A percentile compares a stretch with the other conserved stretches of the same genome.
Conservation (phyloP, 257 asterid genomes). For the Jacaranda mimosifolia region DNA sequence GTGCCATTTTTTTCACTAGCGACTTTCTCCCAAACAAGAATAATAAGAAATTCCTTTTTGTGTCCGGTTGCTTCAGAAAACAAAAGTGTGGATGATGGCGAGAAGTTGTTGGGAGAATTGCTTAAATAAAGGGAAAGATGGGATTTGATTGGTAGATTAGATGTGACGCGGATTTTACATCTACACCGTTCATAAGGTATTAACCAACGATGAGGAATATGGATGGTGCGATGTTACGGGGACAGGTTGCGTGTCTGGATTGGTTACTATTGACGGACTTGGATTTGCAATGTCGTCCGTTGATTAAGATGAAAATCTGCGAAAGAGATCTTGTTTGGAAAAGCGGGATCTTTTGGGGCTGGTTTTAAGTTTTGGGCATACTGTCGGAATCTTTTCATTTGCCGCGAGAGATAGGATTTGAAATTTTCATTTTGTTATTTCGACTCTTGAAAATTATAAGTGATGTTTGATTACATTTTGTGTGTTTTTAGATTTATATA, state of each 20-base stretch:
- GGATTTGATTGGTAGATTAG: constrained; percentile 26
- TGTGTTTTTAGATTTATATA: too few species aligned
- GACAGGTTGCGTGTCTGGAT: neutral
- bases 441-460: too few species aligned
- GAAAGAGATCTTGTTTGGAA: neutral
- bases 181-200: constrained; percentile 3
- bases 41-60: too few species aligned
- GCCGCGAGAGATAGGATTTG: neutral
- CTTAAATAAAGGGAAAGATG: constrained; percentile 13
- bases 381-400: neutral
- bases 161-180: neutral
- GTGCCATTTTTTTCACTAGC: constrained; percentile 51
- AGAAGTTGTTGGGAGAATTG: too few species aligned
- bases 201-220: neutral
- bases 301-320: constrained; percentile 5
- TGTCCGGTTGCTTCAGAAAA: too few species aligned
- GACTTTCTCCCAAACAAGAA: too few species aligned
- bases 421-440: too few species aligned
- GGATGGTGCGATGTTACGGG: neutral
- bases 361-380: too few species aligned
- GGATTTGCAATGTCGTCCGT: neutral
- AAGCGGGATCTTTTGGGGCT: neutral
- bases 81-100: neutral
- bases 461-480: too few species aligned
- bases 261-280: neutral